Evolutionary conservation across 768 basidiomycete species (phyloP).

Genomic region (Dioszegia hungarica): DNA sequence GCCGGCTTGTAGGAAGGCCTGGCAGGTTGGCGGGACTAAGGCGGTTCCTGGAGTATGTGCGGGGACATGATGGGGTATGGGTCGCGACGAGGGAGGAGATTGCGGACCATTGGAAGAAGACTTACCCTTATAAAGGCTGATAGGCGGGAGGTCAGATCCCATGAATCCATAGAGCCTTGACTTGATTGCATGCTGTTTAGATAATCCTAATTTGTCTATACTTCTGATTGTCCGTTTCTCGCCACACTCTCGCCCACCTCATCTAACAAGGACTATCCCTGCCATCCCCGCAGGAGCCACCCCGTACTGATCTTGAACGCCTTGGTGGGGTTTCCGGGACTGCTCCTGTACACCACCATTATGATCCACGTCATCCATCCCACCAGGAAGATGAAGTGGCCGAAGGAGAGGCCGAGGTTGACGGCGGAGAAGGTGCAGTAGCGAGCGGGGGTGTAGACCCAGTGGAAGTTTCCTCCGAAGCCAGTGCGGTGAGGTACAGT

Average conservation of each 20-base stretch:
- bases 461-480: background rate
- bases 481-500: background rate
- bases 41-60: conserved; percentile 33
- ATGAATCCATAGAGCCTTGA: too few relatives aligned
- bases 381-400: background rate
- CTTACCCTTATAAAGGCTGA: conserved; percentile 27
- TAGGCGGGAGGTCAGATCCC: too few relatives aligned
- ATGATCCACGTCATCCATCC: conserved; percentile 11
- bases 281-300: background rate
- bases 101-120: conserved; percentile 28
- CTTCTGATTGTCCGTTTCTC: too few relatives aligned
- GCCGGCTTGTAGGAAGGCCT: conserved; percentile 31
- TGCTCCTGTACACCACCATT: background rate
- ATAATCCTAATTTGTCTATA: too few relatives aligned
- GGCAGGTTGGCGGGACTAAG: conserved; percentile 30
- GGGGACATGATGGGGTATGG: conserved; percentile 28
- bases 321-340: background rate
- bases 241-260: background rate
- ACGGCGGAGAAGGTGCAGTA: background rate
- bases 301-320: background rate
- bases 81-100: conserved; percentile 39
- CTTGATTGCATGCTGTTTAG: too few relatives aligned
- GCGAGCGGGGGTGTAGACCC: background rate
- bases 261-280: too few relatives aligned
- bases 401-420: background rate